Conservation (phyloP, 2,329 filamentous ascomycete species). For the Scytalidium lignicola region DNA sequence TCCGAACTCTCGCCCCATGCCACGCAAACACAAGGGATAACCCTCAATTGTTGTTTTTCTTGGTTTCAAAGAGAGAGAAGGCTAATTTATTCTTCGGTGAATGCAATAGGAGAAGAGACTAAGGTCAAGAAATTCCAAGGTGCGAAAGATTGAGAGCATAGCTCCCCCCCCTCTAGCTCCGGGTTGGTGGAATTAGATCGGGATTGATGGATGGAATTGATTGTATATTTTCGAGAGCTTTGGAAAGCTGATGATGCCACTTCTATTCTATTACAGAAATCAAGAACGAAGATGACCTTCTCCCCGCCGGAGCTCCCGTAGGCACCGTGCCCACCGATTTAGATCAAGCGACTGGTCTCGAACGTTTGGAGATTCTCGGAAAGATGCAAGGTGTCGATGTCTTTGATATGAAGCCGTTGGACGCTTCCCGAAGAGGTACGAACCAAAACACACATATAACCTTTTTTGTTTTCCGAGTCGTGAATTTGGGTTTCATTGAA, state of each 20-base stretch:
- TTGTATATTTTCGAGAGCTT: not conserved
- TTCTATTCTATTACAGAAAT: slow-evolving; percentile 58
- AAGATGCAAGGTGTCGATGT: slow-evolving; percentile 99
- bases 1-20: slow-evolving; percentile 17
- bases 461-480: too few species aligned
- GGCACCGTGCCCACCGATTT: slow-evolving; percentile 90
- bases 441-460: too few species aligned
- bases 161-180: too few species aligned
- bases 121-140: slow-evolving; percentile 30
- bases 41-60: too few species aligned
- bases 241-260: not conserved
- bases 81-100: not conserved
- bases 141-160: too few species aligned
- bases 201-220: too few species aligned
- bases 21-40: too few species aligned
- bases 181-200: too few species aligned
- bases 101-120: not conserved
- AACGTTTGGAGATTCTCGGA: slow-evolving; percentile 96
- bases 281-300: slow-evolving; percentile 73
- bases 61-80: not conserved
- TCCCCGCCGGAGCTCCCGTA: slow-evolving; percentile 73
- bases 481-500: too few species aligned
- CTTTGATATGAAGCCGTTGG: slow-evolving; percentile 97
- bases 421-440: slow-evolving; percentile 79
- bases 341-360: slow-evolving; percentile 93